Evolutionary conservation across 768 basidiomycete genomes (phyloP).

Genomic region (Coprinopsis cinerea): DNA sequence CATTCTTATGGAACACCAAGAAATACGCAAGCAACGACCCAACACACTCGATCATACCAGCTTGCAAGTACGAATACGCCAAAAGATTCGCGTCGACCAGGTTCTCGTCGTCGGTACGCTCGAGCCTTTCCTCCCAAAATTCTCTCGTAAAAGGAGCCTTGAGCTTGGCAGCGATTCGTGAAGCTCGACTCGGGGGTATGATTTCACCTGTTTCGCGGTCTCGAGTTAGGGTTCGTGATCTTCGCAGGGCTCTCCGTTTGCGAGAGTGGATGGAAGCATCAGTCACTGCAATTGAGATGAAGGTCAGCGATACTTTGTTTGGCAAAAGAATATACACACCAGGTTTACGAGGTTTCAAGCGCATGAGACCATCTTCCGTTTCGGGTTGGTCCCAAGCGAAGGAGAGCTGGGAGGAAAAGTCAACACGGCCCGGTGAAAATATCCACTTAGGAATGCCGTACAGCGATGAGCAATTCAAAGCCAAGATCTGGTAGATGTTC

Average conservation of each 20-base stretch:
- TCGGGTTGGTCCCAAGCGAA: constrained; percentile 73
- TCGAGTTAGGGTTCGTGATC: constrained; percentile 46
- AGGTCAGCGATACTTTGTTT: neutral
- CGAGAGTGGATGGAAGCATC: constrained; percentile 45
- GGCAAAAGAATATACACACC: constrained; percentile 26
- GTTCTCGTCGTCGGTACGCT: constrained; percentile 48
- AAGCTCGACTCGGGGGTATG: constrained; percentile 36
- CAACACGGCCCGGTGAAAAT: neutral
- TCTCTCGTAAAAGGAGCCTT: constrained; percentile 48
- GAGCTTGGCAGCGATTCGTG: constrained; percentile 30
- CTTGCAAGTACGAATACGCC: constrained; percentile 64
- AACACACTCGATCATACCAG: constrained; percentile 54
- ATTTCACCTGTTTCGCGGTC: constrained; percentile 45
- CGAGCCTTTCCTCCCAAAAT: constrained; percentile 56
- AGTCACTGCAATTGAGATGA: constrained; percentile 35
- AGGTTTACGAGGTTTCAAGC: constrained; percentile 60
- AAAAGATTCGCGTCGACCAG: constrained; percentile 57
- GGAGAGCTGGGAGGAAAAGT: constrained; percentile 36
- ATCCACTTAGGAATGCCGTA: constrained; percentile 24
- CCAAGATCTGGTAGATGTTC: constrained; percentile 55
- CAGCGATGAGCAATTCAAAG: constrained; percentile 62
- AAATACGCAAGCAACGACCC: constrained; percentile 64
- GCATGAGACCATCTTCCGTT: constrained; percentile 60
- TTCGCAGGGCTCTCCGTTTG: constrained; percentile 52
- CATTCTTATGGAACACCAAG: constrained; percentile 57